These are phyloP conservation scores for Kwoniella dendrophila DNA, from an alignment of 768 basidiomycete genomes.

Conservation along the genomic window DNA sequence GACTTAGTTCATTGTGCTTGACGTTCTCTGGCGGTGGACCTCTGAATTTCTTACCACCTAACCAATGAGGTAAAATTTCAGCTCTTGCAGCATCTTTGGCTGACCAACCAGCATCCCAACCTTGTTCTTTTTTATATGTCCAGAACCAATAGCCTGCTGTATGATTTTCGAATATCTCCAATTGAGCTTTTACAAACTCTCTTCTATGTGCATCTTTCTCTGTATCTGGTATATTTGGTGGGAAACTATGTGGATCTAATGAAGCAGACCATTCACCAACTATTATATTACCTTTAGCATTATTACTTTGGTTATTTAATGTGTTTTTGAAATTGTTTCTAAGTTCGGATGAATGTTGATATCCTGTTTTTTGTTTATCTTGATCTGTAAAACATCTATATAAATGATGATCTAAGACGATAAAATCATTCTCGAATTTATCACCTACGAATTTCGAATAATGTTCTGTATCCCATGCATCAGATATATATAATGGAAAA, in stretches of 20 bases:
- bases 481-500: slow-evolving; percentile 72
- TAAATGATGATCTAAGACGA: slow-evolving; percentile 77
- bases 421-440: slow-evolving; percentile 59
- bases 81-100: slow-evolving; percentile 67
- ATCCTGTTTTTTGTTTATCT: slow-evolving; percentile 64
- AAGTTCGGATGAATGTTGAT: slow-evolving; percentile 63
- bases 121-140: slow-evolving; percentile 73
- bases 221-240: slow-evolving; percentile 58
- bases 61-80: slow-evolving; percentile 65
- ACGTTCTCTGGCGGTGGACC: slow-evolving; percentile 44
- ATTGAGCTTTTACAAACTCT: slow-evolving; percentile 66
- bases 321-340: slow-evolving; percentile 56
- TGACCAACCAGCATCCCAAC: slow-evolving; percentile 74
- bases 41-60: slow-evolving; percentile 58
- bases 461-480: slow-evolving; percentile 72
- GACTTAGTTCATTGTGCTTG: slow-evolving; percentile 51
- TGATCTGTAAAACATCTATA: slow-evolving; percentile 74
- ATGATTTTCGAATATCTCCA: slow-evolving; percentile 65
- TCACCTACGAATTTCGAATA: slow-evolving; percentile 65
- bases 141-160: slow-evolving; percentile 82
- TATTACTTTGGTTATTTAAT: slow-evolving; percentile 58
- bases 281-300: slow-evolving; percentile 63
- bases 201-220: slow-evolving; percentile 59
- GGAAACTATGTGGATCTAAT: slow-evolving; percentile 67
- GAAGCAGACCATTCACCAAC: slow-evolving; percentile 81